Evolutionary conservation across 768 basidiomycete genomes (phyloP), one percentile per base, ranked within the genome.

Genomic region (Pholiota microspora): DNA sequence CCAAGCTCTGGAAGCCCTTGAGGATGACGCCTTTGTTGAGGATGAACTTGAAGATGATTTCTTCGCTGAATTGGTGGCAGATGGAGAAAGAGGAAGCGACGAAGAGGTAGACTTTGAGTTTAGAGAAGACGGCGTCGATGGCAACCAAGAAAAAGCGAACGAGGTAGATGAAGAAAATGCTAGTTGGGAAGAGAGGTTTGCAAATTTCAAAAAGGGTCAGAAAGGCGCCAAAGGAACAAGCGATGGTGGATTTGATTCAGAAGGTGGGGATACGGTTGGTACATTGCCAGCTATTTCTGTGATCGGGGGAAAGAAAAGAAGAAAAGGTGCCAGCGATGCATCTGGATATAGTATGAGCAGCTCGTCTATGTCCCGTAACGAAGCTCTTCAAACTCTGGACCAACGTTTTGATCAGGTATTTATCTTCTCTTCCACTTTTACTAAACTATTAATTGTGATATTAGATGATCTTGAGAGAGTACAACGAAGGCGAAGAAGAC

Each of bases 341-440:
- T 93, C 92, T 18, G 94, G 92, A 10, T 96, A 96, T 77, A 92
- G 89, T 67, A 98, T 99, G 94, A 96, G 91, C 68, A 94, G 92
- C 63, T 94, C 93, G 2, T 93, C 93, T 12, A 93, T 98, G 90
- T 90, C 84, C 72, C 84, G 97, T 42, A 98, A 92, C 59, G 89
- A 94, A 61, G 86, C 92, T 0, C 71, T 98, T 25, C 84, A 91
- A 49, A 88, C 86, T 2, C 76, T 99, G 38, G 97, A 99, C 65
- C 93, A 98, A 65, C 82, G 86, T 9, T 99, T 98, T 66, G 95
- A 98, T 63, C 85, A 93, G 79, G 97, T 93, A 60, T 58, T 79
- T 57, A 34, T 36, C 45, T 51, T 31, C 34, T 49, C 18, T 47
- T 9, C 13, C 38, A 16, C 49, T 28, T 10, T 23, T 15, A 18